Evolutionary conservation across 768 basidiomycete species (phyloP).

Genomic region (Paxillus rubicundulus): DNA sequence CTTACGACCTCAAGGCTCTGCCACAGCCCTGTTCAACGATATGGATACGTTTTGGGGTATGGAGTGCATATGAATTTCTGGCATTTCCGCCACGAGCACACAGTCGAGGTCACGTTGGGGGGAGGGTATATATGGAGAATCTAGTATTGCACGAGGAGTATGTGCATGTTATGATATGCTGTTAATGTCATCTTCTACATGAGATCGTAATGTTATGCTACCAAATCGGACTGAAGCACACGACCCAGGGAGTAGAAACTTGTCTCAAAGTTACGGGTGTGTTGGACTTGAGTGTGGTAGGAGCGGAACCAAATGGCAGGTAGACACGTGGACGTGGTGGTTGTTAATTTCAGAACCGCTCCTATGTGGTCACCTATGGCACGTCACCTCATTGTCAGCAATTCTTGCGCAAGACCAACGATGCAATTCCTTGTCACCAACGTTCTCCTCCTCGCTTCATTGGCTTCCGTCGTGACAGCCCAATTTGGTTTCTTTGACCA

Average conservation of each 20-base stretch:
- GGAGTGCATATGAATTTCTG: not conserved
- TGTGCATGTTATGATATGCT: slow-evolving; percentile 28
- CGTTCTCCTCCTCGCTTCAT: slow-evolving; percentile 15
- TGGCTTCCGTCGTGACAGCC: slow-evolving; percentile 42
- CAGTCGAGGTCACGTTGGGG: not conserved
- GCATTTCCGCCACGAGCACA: not conserved
- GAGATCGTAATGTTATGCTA: slow-evolving; percentile 31
- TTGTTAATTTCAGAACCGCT: too few species aligned
- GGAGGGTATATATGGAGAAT: slow-evolving; percentile 5
- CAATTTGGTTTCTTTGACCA: slow-evolving; percentile 81
- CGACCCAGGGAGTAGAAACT: not conserved
- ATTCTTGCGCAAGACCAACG: not conserved
- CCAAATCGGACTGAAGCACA: slow-evolving; percentile 7
- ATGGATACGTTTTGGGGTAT: not conserved
- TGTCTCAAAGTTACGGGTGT: not conserved
- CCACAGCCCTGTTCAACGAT: not conserved
- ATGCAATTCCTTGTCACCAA: slow-evolving; percentile 15
- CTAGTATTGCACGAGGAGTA: slow-evolving; percentile 9
- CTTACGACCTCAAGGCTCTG: not conserved
- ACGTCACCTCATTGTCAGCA: too few species aligned
- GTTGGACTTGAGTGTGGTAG: not conserved
- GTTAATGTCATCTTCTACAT: slow-evolving; percentile 26
- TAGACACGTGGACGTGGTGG: not conserved
- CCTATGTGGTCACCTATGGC: too few species aligned
- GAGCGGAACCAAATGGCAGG: not conserved